These are phyloP conservation scores for Gastrolobium bilobum DNA, from an alignment of 306 rosid species.

Conservation along the genomic window DNA sequence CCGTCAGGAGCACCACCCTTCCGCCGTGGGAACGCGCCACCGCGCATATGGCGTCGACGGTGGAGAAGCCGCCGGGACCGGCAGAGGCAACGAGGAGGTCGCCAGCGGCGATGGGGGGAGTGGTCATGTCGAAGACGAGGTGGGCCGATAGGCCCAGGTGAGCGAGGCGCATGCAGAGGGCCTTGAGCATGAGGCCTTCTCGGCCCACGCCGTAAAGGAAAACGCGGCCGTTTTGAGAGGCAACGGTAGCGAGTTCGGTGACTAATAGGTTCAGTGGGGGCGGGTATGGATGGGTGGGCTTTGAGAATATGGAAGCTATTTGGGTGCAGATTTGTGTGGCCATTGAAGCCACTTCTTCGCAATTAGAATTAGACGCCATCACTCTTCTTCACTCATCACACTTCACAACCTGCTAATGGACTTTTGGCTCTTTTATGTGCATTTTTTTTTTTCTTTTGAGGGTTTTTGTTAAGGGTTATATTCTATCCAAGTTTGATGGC, in stretches of 20 bases:
- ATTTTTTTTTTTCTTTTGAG: neutral
- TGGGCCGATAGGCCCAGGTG: conserved; percentile 85
- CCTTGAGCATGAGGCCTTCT: conserved; percentile 90
- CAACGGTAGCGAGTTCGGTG: conserved; percentile 62
- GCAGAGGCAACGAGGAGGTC: conserved; percentile 92
- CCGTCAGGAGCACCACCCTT: conserved; percentile 81
- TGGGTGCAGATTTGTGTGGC: conserved; percentile 79
- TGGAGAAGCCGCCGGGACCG: conserved; percentile 90
- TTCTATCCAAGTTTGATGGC: conserved; percentile 8
- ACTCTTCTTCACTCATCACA: neutral
- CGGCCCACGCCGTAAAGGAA: conserved; percentile 94
- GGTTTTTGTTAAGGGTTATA: neutral
- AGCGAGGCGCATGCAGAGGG: conserved; percentile 83
- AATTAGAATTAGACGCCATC: conserved; percentile 35
- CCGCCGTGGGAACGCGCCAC: conserved; percentile 72
- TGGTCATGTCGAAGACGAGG: conserved; percentile 85
- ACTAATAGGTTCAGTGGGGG: conserved; percentile 66
- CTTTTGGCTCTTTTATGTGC: neutral
- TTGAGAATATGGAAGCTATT: conserved; percentile 75
- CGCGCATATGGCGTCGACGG: conserved; percentile 83
- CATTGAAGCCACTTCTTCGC: conserved; percentile 55
- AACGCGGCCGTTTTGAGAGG: conserved; percentile 58
- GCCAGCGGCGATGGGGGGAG: conserved; percentile 69
- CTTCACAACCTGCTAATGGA: neutral
- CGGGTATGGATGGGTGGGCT: conserved; percentile 69